Conservation (phyloP, 2,329 filamentous ascomycete species). For the Lecanoromycetidae sp. region DNA sequence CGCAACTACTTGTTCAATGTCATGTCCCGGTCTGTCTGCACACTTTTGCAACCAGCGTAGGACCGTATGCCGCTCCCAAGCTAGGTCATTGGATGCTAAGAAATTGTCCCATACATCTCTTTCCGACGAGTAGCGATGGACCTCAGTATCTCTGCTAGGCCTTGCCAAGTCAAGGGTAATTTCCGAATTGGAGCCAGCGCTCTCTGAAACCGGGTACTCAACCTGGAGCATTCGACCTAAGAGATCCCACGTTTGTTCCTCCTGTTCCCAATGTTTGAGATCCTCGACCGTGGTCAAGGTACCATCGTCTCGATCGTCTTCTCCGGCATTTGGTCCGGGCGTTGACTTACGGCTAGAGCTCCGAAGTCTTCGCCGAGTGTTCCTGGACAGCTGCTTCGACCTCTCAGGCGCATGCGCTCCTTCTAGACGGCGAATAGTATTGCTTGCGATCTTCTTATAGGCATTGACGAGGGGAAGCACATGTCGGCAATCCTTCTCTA, state of each 20-base stretch:
- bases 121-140: slow-evolving; percentile 48
- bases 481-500: slow-evolving; percentile 47
- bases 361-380: slow-evolving; percentile 16
- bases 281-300: slow-evolving; percentile 36
- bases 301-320: slow-evolving; percentile 29
- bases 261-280: slow-evolving; percentile 59
- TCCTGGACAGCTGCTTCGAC: slow-evolving; percentile 31
- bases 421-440: slow-evolving; percentile 36
- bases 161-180: slow-evolving; percentile 11
- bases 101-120: slow-evolving; percentile 61
- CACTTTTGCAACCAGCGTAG: slow-evolving; percentile 78
- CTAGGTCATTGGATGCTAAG: slow-evolving; percentile 56
- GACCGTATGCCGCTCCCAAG: slow-evolving; percentile 66
- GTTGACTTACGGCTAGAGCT: slow-evolving; percentile 10
- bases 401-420: slow-evolving; percentile 23
- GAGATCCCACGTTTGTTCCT: slow-evolving; percentile 84
- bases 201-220: slow-evolving; percentile 43
- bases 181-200: slow-evolving; percentile 21
- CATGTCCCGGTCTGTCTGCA: slow-evolving; percentile 53
- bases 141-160: slow-evolving; percentile 18
- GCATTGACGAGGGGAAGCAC: slow-evolving; percentile 56
- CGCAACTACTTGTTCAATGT: slow-evolving; percentile 63
- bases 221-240: slow-evolving; percentile 62
- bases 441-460: slow-evolving; percentile 48
- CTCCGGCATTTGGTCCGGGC: slow-evolving; percentile 21